Evolutionary conservation across 768 basidiomycete genomes (phyloP), one percentile per base, ranked within the genome.

Genomic region (Amylocystis lapponica): DNA sequence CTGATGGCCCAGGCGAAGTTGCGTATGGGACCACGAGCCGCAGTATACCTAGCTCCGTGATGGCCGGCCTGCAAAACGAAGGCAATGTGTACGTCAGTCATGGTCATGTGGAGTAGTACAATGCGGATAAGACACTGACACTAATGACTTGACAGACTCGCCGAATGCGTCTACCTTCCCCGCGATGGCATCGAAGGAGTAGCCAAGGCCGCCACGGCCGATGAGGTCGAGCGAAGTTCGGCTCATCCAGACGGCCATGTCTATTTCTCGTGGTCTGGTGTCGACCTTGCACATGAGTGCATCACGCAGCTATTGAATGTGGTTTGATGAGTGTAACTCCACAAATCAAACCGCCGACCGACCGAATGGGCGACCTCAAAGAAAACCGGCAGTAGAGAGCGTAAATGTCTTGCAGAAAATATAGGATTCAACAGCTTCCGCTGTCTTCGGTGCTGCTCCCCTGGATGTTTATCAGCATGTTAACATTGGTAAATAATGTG

Each of bases 21-120:
- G 75, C 51, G 44, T 70, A 65, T 0, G 74, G 75, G 1, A 73
- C 66, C 45, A 74, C 66, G 41, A 69, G 70, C 6, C 74, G 66
- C 13, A 69, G 60, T 27, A 76, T 58, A n/a, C 67, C 64, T 4
- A 75, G 56, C 5, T 59, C 64, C 40, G 69, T 67, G 17, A 72
- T 46, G 0, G 69, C 69, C 1, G 75, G 73, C 22, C 75, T 76
- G 38, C 9, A 36, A 7, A 43, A 19, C 13, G n/a, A 26, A 19
- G 14, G 19, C 13, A 21, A 19, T 12, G 16, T 9, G n/a, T 9
- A 32, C 35, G 30, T 27, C n/a, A 21, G 25, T 20, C 13, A 7
- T 14, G 35, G 9, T 17, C 19, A 11, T 23, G 26, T 16, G 27
- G n/a, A 25, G n/a, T 16, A 14, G 38, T n/a, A 5, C 25, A 39